Evolutionary conservation across 768 basidiomycete genomes (phyloP), one percentile per base, ranked within the genome.

Genomic region (Mycena epipterygia): DNA sequence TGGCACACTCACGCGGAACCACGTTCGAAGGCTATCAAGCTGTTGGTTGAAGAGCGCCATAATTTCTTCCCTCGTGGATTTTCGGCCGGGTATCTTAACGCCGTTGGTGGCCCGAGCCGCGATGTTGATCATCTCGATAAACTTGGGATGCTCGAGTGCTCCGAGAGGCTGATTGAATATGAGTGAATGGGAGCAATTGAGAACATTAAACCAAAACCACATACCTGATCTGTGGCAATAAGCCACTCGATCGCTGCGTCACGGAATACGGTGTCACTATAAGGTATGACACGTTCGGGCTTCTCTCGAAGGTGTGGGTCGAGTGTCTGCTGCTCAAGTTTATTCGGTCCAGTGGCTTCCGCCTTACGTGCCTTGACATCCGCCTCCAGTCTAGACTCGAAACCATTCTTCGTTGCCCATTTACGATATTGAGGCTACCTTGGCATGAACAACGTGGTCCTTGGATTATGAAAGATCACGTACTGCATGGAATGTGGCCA

Each of bases 51-150:
- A 80, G 35, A 74, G 69, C 0, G 61, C 19, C 0, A 82, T 76
- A 61, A 83, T 80, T 21, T 72, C 72, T 9, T 67, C 29, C 3
- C 76, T 75, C 0, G 76, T 76, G 2, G 64, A 46, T 55, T 81
- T 80, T 0, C 75, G 53, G 6, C 56, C 46, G 0, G 78, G 82
- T 3, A 83, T 75, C 11, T 67, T 74, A 21, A 82, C 73, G 0
- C 80, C 77, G 37, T 72, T 60, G 2, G 73, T 79, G 1, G 83
- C 83, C 5, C 70, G 68, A 7, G 82, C 63, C 2, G 80, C 80
- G 17, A 81, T 67, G 12, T 80, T 23, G 52, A 81, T 79, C 23
- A 57, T 57, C 8, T 27, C 55, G 6, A 2, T 37, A 14, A 57
- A 57, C 33, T 57, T 57, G 2, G 55, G 55, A 57, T 57, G 55